Conservation (phyloP, 2,329 filamentous ascomycete species). For the Lasiodiplodia sp. region DNA sequence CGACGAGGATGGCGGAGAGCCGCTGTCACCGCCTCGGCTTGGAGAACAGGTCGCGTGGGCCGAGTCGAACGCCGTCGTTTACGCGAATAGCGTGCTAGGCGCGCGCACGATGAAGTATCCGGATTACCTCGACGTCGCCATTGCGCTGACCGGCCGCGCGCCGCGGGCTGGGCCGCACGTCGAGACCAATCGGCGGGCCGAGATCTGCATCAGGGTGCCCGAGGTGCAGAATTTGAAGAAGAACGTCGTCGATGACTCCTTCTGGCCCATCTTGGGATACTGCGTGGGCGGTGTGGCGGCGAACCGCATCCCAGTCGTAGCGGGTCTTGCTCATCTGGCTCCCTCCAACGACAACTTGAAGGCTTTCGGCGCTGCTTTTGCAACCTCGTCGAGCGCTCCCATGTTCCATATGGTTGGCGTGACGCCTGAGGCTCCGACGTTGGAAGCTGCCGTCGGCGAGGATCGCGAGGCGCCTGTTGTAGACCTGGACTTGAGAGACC, state of each 20-base stretch:
- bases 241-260: conserved; percentile 42
- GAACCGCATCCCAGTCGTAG: conserved; percentile 46
- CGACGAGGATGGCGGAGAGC: not conserved
- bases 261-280: conserved; percentile 53
- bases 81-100: conserved; percentile 55
- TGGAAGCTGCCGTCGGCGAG: conserved; percentile 15
- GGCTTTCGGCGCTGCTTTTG: conserved; percentile 55
- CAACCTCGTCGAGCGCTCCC: conserved; percentile 50
- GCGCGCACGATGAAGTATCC: conserved; percentile 56
- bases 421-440: conserved; percentile 47
- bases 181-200: conserved; percentile 34
- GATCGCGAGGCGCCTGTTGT: not conserved
- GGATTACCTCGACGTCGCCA: conserved; percentile 54
- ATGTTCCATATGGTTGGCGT: conserved; percentile 55
- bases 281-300: conserved; percentile 42
- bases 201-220: not conserved
- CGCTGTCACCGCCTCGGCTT: conserved; percentile 23
- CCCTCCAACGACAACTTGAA: conserved; percentile 46
- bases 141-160: conserved; percentile 53
- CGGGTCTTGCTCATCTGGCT: conserved; percentile 42
- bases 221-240: not conserved
- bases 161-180: conserved; percentile 42
- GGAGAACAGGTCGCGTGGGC: conserved; percentile 55
- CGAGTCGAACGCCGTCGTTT: conserved; percentile 57
- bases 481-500: not conserved